Conservation (phyloP, 306 rosid species). For the Urtica urens region DNA sequence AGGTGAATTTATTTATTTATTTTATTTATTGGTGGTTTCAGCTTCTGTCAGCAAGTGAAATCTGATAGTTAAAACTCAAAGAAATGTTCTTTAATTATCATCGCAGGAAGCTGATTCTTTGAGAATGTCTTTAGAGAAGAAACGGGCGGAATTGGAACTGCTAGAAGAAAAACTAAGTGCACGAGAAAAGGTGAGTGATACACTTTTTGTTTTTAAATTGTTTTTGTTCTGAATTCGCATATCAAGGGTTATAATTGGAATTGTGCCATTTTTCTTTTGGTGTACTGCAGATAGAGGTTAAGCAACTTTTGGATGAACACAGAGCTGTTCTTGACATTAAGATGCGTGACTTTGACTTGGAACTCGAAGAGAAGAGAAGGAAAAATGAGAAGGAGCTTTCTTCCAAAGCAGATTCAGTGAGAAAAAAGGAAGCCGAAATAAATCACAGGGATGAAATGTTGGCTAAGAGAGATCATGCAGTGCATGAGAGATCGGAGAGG, state of each 20-base stretch:
- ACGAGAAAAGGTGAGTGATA: conserved; percentile 62
- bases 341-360: conserved; percentile 52
- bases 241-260: background rate
- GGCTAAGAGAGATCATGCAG: conserved; percentile 49
- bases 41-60: background rate
- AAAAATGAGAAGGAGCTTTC: conserved; percentile 42
- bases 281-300: conserved; percentile 52
- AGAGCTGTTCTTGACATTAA: conserved; percentile 35
- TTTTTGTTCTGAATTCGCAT: background rate
- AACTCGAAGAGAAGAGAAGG: conserved; percentile 43
- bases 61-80: background rate
- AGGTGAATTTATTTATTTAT: conserved; percentile 27
- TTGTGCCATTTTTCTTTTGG: conserved; percentile 10
- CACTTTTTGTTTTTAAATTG: conserved; percentile 1
- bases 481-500: conserved; percentile 64
- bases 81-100: conserved; percentile 4
- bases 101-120: conserved; percentile 48
- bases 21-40: conserved; percentile 3
- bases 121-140: conserved; percentile 33
- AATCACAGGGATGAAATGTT: conserved; percentile 60
- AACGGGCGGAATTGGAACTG: conserved; percentile 42
- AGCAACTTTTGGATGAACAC: conserved; percentile 50
- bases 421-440: conserved; percentile 52
- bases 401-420: conserved; percentile 30
- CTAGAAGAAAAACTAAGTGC: conserved; percentile 49